Conservation (phyloP, 2,329 filamentous ascomycete species). For the Lecanicillium sp. region DNA sequence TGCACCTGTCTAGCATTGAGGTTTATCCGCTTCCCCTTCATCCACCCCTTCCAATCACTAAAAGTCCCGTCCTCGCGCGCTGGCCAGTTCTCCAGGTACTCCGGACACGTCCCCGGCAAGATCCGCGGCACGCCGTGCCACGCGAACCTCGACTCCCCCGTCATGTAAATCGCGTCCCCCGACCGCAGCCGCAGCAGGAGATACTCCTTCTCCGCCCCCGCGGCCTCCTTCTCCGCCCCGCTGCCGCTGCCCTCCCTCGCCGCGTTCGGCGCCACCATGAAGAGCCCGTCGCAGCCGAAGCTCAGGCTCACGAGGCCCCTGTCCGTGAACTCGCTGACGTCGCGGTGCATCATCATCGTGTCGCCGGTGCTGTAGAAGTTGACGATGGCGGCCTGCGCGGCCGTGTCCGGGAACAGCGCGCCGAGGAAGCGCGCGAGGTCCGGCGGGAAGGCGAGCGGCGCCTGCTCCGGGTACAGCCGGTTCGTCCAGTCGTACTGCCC, state of each 20-base stretch:
- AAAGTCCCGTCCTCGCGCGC: constrained; percentile 45
- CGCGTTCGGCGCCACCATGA: constrained; percentile 68
- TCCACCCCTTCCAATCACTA: constrained; percentile 76
- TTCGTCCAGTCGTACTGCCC: constrained; percentile 96
- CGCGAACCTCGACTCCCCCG: constrained; percentile 70
- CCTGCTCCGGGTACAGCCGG: constrained; percentile 63
- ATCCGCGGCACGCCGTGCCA: constrained; percentile 96
- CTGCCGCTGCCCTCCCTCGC: constrained; percentile 33
- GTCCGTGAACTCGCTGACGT: constrained; percentile 81
- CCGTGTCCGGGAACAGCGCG: constrained; percentile 67
- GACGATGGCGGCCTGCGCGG: constrained; percentile 83
- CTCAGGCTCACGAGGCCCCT: constrained; percentile 78
- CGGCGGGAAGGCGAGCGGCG: constrained; percentile 64
- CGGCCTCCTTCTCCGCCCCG: constrained; percentile 18
- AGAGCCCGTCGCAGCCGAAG: constrained; percentile 83
- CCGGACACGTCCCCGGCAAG: constrained; percentile 70
- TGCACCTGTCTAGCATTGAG: constrained; percentile 89
- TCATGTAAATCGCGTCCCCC: constrained; percentile 90
- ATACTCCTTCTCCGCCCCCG: constrained; percentile 37
- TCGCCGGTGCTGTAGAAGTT: constrained; percentile 91
- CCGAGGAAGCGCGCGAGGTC: constrained; percentile 66
- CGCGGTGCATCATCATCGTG: constrained; percentile 85
- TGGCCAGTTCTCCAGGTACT: constrained; percentile 71
- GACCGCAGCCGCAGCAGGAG: constrained; percentile 65
- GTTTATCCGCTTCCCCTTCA: constrained; percentile 82